Conservation (phyloP, 306 rosid genomes). For the Comarum palustre region DNA sequence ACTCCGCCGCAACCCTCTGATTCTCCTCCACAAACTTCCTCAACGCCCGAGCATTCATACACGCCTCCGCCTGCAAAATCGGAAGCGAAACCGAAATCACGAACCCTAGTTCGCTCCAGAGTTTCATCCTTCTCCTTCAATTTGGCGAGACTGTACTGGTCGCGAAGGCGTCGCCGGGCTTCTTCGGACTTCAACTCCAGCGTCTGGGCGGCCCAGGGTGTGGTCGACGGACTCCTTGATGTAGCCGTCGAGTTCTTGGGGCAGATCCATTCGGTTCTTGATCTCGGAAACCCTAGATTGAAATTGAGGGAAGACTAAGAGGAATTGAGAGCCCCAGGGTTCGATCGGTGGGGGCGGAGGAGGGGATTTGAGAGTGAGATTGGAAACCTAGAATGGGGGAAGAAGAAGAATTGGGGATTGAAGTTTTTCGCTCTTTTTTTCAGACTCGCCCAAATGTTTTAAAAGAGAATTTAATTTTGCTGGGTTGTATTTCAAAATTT, state of each 20-base stretch:
- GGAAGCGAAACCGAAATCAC: not conserved
- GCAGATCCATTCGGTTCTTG: constrained; percentile 53
- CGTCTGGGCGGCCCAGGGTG: constrained; percentile 53
- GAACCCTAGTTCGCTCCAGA: constrained; percentile 60
- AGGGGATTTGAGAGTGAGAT: not conserved
- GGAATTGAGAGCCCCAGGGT: not conserved
- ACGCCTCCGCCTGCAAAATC: constrained; percentile 54
- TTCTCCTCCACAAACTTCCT: constrained; percentile 86
- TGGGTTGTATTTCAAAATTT: not conserved
- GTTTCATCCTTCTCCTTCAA: constrained; percentile 60
- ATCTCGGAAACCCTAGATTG: constrained; percentile 20
- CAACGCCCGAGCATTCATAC: constrained; percentile 75
- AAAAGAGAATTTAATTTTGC: not conserved
- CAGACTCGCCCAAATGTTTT: not conserved
- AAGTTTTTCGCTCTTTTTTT: not conserved
- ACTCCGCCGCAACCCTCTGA: constrained; percentile 62
- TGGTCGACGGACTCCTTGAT: constrained; percentile 61
- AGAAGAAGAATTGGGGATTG: not conserved
- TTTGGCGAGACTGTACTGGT: constrained; percentile 40
- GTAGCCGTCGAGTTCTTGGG: constrained; percentile 46
- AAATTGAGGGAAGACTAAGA: not conserved
- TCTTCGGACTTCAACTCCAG: constrained; percentile 60
- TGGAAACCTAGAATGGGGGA: not conserved
- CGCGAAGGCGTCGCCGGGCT: constrained; percentile 48
- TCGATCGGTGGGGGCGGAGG: not conserved